Conservation (phyloP, 768 basidiomycete genomes). For the Peribolospora baueri region DNA sequence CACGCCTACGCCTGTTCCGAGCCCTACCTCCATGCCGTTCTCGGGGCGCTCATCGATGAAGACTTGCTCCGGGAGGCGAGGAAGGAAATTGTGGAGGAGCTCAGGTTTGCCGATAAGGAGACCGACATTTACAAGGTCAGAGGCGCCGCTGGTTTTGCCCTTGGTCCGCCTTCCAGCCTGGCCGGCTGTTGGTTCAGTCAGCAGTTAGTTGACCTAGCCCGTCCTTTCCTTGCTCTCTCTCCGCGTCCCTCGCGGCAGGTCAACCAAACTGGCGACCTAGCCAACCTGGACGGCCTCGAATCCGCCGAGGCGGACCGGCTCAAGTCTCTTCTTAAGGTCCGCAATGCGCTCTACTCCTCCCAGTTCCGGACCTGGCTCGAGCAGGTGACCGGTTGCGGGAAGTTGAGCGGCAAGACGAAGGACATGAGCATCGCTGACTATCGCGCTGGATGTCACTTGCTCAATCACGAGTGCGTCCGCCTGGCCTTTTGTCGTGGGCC, state of each 20-base stretch:
- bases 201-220: neutral
- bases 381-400: slow-evolving; percentile 70
- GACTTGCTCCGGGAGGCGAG: slow-evolving; percentile 55
- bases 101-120: slow-evolving; percentile 76
- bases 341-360: slow-evolving; percentile 71
- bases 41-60: slow-evolving; percentile 61
- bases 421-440: slow-evolving; percentile 91
- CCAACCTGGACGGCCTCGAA: slow-evolving; percentile 68
- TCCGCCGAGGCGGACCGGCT: slow-evolving; percentile 51
- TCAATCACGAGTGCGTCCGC: slow-evolving; percentile 48
- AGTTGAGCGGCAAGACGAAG: slow-evolving; percentile 69
- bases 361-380: slow-evolving; percentile 62
- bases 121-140: slow-evolving; percentile 89
- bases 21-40: slow-evolving; percentile 31
- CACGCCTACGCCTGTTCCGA: neutral
- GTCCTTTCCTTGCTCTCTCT: neutral
- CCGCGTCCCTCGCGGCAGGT: slow-evolving; percentile 31
- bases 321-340: slow-evolving; percentile 51
- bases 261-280: slow-evolving; percentile 88
- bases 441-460: slow-evolving; percentile 68
- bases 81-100: slow-evolving; percentile 53
- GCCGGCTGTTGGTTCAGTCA: no score
- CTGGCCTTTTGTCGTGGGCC: no score
- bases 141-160: neutral
- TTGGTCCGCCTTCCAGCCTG: neutral